Evolutionary conservation across 2,329 filamentous ascomycete species (phyloP).

Genomic region (Kalmusia sp.): DNA sequence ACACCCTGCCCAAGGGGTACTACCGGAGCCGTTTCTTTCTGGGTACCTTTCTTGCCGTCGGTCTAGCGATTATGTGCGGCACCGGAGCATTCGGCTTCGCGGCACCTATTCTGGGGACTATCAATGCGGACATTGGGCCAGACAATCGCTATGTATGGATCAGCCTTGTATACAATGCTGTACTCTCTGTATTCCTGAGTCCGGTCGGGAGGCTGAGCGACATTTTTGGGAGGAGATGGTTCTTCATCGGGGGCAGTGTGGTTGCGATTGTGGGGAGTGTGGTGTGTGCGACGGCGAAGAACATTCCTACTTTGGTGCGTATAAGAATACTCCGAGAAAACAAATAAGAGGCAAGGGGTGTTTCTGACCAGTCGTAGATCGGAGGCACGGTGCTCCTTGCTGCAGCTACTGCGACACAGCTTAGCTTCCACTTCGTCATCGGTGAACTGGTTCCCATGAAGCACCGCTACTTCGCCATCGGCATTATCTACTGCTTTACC

Average conservation of each 20-base stretch:
- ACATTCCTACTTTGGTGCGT: too few species aligned
- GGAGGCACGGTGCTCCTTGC: constrained; percentile 18
- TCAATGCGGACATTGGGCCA: constrained; percentile 11
- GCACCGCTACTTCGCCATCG: constrained; percentile 15
- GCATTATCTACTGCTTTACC: constrained; percentile 20
- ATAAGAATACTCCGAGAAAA: too few species aligned
- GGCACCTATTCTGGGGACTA: constrained; percentile 15
- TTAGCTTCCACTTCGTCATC: constrained; percentile 25
- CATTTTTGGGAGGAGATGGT: constrained; percentile 41
- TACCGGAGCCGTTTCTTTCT: constrained; percentile 48
- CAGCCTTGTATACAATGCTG: constrained; percentile 20
- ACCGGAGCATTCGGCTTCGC: constrained; percentile 20
- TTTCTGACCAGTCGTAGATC: constrained; percentile 7
- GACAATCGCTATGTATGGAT: constrained; percentile 20
- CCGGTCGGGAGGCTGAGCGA: constrained; percentile 25
- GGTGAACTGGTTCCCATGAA: constrained; percentile 39
- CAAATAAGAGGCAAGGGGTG: too few species aligned
- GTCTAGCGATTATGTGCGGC: constrained; percentile 17
- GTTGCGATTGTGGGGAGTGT: constrained; percentile 15
- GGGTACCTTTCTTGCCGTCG: constrained; percentile 40
- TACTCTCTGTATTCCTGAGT: constrained; percentile 17
- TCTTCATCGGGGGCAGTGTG: constrained; percentile 37
- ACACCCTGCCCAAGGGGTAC: constrained; percentile 49
- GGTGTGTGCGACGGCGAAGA: not conserved
- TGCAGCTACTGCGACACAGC: constrained; percentile 15